Conservation (phyloP, 2,329 filamentous ascomycete species). For the Arachnomyces sp. region DNA sequence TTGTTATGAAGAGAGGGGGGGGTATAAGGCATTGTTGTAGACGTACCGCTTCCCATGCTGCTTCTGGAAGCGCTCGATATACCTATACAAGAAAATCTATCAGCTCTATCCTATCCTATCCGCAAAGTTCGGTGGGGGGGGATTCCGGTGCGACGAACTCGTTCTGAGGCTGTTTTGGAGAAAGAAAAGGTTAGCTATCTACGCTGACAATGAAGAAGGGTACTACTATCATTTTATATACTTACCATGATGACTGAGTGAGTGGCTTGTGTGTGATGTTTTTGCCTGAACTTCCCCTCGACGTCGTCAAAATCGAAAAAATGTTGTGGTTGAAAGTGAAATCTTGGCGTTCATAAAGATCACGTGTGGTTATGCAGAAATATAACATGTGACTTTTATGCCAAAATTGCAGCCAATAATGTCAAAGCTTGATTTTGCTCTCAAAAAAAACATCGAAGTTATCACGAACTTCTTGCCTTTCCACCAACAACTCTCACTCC, state of each 20-base stretch:
- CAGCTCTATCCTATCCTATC: constrained; percentile 3
- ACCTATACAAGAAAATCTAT: constrained; percentile 24
- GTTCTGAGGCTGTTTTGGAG: constrained; percentile 31
- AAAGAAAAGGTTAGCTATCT: constrained; percentile 6
- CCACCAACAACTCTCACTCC: constrained; percentile 1
- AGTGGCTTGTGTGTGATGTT: neutral
- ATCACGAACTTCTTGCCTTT: constrained; percentile 9
- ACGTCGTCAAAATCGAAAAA: constrained; percentile 4
- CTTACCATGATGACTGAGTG: constrained; percentile 13
- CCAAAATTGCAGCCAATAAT: constrained; percentile 19
- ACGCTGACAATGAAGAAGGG: neutral
- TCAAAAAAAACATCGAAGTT: constrained; percentile 11
- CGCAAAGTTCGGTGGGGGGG: constrained; percentile 10
- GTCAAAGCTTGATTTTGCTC: constrained; percentile 25
- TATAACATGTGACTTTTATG: constrained; percentile 24
- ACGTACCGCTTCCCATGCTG: constrained; percentile 45
- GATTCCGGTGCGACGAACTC: constrained; percentile 27
- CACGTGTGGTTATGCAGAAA: neutral
- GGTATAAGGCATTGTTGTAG: too few species aligned
- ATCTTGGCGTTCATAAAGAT: constrained; percentile 4
- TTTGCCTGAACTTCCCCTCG: neutral
- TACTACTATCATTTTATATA: constrained; percentile 1
- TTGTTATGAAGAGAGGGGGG: constrained; percentile 1
- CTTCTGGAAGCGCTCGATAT: constrained; percentile 72
- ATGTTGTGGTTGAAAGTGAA: constrained; percentile 4